Evolutionary conservation across 257 asterid genomes (phyloP).

Genomic region (Rhazya stricta): DNA sequence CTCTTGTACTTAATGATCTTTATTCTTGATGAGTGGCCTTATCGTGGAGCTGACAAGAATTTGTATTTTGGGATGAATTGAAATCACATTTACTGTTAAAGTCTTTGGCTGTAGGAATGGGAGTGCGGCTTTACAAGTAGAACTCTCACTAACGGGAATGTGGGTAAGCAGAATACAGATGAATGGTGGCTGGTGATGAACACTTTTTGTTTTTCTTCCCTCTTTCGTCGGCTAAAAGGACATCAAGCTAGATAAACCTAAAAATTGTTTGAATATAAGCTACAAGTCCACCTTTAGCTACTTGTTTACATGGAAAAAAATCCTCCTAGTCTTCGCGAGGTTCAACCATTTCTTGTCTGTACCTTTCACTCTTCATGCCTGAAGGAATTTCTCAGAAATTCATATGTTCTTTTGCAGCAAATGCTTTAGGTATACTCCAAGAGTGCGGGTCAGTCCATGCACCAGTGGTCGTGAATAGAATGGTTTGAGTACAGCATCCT

Average conservation of each 20-base stretch:
- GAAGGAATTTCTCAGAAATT: constrained; percentile 8
- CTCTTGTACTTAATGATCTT: neutral
- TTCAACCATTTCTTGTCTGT: neutral
- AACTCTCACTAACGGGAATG: too few species aligned
- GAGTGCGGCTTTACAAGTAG: too few species aligned
- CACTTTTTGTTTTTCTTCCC: neutral
- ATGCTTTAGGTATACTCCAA: neutral
- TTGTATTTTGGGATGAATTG: neutral
- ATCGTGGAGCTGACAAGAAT: neutral
- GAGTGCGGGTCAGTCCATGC: too few species aligned
- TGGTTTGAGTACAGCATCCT: too few species aligned
- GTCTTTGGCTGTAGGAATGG: too few species aligned
- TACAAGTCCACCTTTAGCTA: neutral
- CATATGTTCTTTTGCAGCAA: neutral
- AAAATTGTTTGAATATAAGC: too few species aligned
- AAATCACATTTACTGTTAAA: neutral
- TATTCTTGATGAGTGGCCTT: neutral
- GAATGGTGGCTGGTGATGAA: too few species aligned
- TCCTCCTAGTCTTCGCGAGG: neutral
- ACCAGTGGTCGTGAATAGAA: too few species aligned
- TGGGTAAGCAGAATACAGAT: too few species aligned
- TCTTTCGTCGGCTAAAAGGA: neutral
- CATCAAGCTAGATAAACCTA: neutral
- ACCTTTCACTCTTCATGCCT: neutral
- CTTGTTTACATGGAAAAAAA: neutral